Evolutionary conservation across 768 basidiomycete species (phyloP), one percentile per base, ranked within the genome.

Genomic region (Macrolepiota dolichaula): DNA sequence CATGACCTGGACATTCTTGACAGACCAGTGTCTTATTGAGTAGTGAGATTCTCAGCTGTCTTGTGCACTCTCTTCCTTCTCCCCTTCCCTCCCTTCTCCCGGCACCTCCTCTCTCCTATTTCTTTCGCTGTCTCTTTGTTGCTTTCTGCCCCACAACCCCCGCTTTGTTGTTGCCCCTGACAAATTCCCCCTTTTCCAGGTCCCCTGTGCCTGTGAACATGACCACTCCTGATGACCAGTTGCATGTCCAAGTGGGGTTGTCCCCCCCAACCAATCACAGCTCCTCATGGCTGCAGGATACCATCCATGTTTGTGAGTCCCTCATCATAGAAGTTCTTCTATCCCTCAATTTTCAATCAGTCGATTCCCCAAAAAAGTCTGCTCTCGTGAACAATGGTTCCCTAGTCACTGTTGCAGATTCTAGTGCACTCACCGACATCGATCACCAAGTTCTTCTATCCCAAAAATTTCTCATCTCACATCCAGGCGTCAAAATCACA

Each of bases 191-290:
- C 47, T 3, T 9, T 25, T 27, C 24, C 47, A 24, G 12, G 24
- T 1, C 10, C 15, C 51, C n/a, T 15, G 40, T 11, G 36, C 11
- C 37, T 42, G 53, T 19, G n/a, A 17, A 15, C 13, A 57, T 57
- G 57, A 37, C 19, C 17, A 24, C 36, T 25, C 47, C 46, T 13
- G 12, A n/a, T 17, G 24, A 50, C 46, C 24, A 51, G 17, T 19
- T 36, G 19, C 56, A 51, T 38, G 15, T 57, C 47, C 57, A 58
- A 49, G 47, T 58, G 47, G 49, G 27, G 36, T 40, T 58, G n/a
- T 36, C 57, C 32, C 22, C 57, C 24, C 47, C 49, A 38, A 38
- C 57, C 40, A 47, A 58, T 38, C 57, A 49, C 46, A 15, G 37
- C 6, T 24, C 55, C 11, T 11, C 57, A 17, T 58, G 57, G 52